Base-by-base conservation (phyloP, 2,329 filamentous ascomycete genomes). In the Colletotrichum incanum region DNA sequence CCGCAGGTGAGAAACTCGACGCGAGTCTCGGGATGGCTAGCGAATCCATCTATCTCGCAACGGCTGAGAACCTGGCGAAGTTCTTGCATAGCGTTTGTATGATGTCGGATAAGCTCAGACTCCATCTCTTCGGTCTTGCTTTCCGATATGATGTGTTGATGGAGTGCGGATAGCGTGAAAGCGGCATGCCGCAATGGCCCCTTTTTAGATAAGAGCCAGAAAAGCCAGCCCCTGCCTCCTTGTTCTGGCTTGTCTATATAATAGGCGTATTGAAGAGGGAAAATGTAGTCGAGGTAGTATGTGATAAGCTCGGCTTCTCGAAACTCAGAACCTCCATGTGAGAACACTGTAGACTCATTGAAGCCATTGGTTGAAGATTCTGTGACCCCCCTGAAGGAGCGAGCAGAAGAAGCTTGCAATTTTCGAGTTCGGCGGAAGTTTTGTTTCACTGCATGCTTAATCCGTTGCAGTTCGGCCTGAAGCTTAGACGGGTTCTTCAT, bases 251-350 rank as follows among this genome's bases (percentile, higher is more conserved):
- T 75, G n/a, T 78, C 76, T 8, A 73, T 72, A 14, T 79, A 78
- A 43, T 76, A 78, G 0, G 76, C 73, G 41, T 76, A 79, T 41
- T 79, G 76, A 0, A 78, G 64, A 0, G 76, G 77, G 39, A 79
- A 78, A 18, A 79, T 78, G 37, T 78, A 78, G 39, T 79, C 78
- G 5, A 79, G 56, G 56, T 78, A 79, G 34, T 79, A 75, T 14
- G 78, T 74, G 5, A 79, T 65, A 7, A 78, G 76, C 50, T 79
- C 76, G 1, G 78, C 75, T 58, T 79, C 78, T 28, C 77, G 49
- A n/a, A 61, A 66, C 37, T 66, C 67, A 1, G 62, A 66, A 4
- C 54, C 37, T 14, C 16, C 43, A 4, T 43, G 41, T 6, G 43
- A 23, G 18, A 31, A 23, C 18, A 37, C 20, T 9, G 73, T 54